phyloP scores from a whole-genome alignment of 495 filamentous ascomycete genomes.

The Chaetomium fimeti region DNA sequence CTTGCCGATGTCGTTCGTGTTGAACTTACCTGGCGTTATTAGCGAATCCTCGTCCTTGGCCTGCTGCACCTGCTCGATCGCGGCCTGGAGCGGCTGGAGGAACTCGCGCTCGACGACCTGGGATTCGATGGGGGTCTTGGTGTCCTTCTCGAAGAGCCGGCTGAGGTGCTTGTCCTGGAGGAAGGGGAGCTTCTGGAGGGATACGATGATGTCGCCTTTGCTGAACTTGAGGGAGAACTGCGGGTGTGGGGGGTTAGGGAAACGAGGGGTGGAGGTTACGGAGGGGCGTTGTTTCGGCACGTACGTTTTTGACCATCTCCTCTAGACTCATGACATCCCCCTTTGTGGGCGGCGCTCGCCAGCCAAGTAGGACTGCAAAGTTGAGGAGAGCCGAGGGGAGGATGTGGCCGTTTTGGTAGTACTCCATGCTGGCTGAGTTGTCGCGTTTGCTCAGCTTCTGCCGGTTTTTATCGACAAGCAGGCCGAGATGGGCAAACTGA shows the following conservation, averaged over 20 bases:
- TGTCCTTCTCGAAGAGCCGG: slow-evolving; percentile 20
- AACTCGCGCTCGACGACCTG: slow-evolving; percentile 25
- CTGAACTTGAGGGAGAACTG: slow-evolving; percentile 82
- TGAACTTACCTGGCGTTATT: background rate
- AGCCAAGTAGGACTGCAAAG: slow-evolving; percentile 81
- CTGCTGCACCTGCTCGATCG: slow-evolving; percentile 1
- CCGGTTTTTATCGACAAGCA: slow-evolving; percentile 70
- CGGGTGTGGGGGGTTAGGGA: background rate
- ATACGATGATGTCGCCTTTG: slow-evolving; percentile 81
- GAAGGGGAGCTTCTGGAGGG: slow-evolving; percentile 74
- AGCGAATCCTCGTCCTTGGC: background rate
- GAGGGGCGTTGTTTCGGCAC: no score
- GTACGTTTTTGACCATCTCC: slow-evolving; percentile 66
- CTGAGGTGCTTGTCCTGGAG: slow-evolving; percentile 70
- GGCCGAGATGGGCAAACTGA: slow-evolving; percentile 80
- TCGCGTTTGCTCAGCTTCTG: slow-evolving; percentile 92
- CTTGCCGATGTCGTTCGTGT: slow-evolving; percentile 9
- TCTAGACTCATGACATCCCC: slow-evolving; percentile 67
- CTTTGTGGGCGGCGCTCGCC: slow-evolving; percentile 44
- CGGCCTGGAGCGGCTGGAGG: slow-evolving; percentile 13
- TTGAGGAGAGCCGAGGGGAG: slow-evolving; percentile 76
- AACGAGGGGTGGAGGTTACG: slow-evolving; percentile 38
- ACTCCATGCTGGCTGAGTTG: slow-evolving; percentile 64
- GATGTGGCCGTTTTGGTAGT: slow-evolving; percentile 65
- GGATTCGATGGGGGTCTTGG: background rate